Conservation (phyloP, 2,329 filamentous ascomycete genomes). For the Akanthomyces lecanii region DNA sequence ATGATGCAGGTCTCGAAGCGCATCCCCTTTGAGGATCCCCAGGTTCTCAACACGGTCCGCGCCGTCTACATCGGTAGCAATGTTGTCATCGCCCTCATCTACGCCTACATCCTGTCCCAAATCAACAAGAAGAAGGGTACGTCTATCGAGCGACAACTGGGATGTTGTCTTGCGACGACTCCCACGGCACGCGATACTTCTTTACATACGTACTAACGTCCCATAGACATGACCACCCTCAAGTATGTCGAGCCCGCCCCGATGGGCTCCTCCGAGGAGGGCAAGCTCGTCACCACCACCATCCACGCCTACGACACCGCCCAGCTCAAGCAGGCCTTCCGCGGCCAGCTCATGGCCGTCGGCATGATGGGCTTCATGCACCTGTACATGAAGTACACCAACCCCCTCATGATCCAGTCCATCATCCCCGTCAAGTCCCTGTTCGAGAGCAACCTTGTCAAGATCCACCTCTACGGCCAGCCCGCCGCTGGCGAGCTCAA, state of each 20-base stretch:
- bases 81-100: conserved; percentile 77
- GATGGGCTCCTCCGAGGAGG: conserved; percentile 89
- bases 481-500: conserved; percentile 86
- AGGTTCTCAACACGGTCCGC: conserved; percentile 53
- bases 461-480: conserved; percentile 88
- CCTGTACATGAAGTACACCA: conserved; percentile 99
- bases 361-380: conserved; percentile 99
- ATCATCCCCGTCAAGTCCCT: conserved; percentile 97
- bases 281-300: conserved; percentile 94
- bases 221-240: conserved; percentile 84
- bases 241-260: conserved; percentile 97
- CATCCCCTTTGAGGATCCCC: conserved; percentile 84
- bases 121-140: conserved; percentile 98
- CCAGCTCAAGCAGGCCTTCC: conserved; percentile 81
- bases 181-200: neutral
- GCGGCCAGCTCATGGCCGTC: conserved; percentile 89
- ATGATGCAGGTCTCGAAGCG: conserved; percentile 99
- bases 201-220: neutral
- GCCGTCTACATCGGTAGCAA: conserved; percentile 58
- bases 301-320: conserved; percentile 88
- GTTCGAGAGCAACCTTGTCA: conserved; percentile 91
- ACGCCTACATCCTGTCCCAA: conserved; percentile 76
- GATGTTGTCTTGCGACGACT: neutral
- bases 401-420: conserved; percentile 96
- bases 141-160: conserved; percentile 23